Base-by-base conservation (phyloP, 2,329 filamentous ascomycete genomes). In the Exutisphaerella laricina region DNA sequence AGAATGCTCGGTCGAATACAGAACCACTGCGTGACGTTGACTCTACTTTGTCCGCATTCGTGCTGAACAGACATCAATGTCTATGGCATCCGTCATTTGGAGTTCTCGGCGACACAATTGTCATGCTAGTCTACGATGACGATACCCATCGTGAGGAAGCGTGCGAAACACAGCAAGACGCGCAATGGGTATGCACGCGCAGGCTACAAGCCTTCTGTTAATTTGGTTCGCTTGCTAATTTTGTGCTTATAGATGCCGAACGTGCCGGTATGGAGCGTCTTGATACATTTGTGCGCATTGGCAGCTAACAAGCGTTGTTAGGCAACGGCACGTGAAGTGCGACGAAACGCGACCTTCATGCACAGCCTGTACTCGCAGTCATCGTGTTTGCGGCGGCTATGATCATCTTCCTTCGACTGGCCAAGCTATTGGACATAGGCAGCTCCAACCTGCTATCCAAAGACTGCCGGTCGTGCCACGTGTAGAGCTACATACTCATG, bases 331-430 rank as follows among this genome's bases (percentile, higher is more conserved):
- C n/a, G 37, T 45, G 4, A 45, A 46, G 21, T 49, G 41, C 26
- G 43, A 47, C 39, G 45, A 50, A 14, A 28, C 14, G 4, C 40
- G 47, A 4, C 47, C 46, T 17, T 22, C 22, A 16, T 49, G 46
- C 18, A 23, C 13, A 12, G 29, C 36, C 16, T 49, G 46, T 28
- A 18, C 21, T 4, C 23, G 18, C n/a, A 22, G 25, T 14, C 22
- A 31, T 16, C 30, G 31, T 26, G 31, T 23, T 14, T 45, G 43
- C 25, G 37, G 21, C 16, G 43, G 43, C 23, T 45, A 45, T 31
- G 43, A 45, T 14, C 29, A 23, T 25, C 17, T 40, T 8, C 38
- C 38, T 16, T 18, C n/a, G 12, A 16, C 23, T 4, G 28, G 17
- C 26, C 20, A 38, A 8, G 28, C 22, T 12, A 18, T 29, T n/a